Base-by-base conservation (phyloP, 2,329 filamentous ascomycete genomes). In the Ascocoryne sarcoides region DNA sequence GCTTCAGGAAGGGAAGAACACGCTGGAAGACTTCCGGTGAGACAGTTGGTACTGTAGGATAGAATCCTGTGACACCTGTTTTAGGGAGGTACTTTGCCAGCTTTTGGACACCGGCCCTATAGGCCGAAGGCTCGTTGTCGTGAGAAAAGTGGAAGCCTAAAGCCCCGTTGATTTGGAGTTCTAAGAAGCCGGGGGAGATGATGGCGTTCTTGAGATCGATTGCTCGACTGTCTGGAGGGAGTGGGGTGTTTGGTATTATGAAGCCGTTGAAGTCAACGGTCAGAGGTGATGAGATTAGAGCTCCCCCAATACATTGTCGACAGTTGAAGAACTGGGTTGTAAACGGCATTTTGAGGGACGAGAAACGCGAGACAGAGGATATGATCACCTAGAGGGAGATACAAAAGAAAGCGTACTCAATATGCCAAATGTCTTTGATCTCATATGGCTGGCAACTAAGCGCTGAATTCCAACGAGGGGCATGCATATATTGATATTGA, bases 81-180 rank as follows among this genome's bases (percentile, higher is more conserved):
- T 62, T 65, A 4, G 66, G 66, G 30, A 73, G 67, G 49, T 70
- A 69, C 23, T 56, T 54, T 3, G 69, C 66, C n/a, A 69, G 63
- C 21, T 63, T 61, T 15, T 66, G 58, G 19, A 75, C 56, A 33
- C 68, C 66, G 7, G 52, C 51, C 29, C 50, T 51, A 54, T 72
- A 73, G 7, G 43, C 31, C 12, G 18, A 17, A 16, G 46, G 42
- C 33, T 70, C 57, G 4, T 65, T 56, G 44, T 65, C 71, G 42
- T 69, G 64, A 2, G 71, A 71, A 43, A 74, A 75, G 49, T 75
- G 71, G 37, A 74, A 73, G 2, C 69, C 70, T 4, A 56, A 40
- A 23, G 54, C 55, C 2, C 58, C 58, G 49, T 76, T 76, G 1
- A 68, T 73, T 44, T 76, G 72, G 4, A 76, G 54, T 44, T 76